Conservation (phyloP, 2,329 filamentous ascomycete genomes). For the Phaeoacremonium minimum region DNA sequence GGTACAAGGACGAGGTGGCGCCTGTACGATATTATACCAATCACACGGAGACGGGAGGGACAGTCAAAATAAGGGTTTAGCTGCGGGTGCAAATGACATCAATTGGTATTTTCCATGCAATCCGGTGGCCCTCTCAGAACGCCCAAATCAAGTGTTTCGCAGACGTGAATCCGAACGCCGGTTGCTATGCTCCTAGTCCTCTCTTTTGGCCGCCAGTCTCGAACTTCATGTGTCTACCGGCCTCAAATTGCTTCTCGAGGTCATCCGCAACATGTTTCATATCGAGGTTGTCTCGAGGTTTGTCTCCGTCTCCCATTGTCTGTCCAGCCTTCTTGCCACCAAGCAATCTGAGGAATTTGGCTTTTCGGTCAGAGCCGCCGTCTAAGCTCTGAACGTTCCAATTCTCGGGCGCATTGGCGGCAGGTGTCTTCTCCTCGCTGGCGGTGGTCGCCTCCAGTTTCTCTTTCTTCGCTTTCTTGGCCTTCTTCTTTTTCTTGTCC, state of each 20-base stretch:
- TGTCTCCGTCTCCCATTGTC: constrained; percentile 4
- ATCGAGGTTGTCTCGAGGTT: constrained; percentile 23
- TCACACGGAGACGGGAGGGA: too few species aligned
- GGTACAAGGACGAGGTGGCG: too few species aligned
- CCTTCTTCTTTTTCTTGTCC: constrained; percentile 20
- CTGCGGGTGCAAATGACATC: too few species aligned
- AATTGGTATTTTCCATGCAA: too few species aligned
- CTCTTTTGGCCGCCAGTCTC: constrained; percentile 43
- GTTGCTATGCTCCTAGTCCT: constrained; percentile 49
- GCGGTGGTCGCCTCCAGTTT: constrained; percentile 9
- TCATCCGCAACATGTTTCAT: constrained; percentile 41
- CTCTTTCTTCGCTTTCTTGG: constrained; percentile 6
- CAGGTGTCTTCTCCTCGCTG: constrained; percentile 27
- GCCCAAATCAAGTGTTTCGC: too few species aligned
- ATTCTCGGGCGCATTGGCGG: constrained; percentile 34
- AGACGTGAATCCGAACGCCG: too few species aligned
- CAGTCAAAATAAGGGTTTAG: too few species aligned
- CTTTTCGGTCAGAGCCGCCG: constrained; percentile 45
- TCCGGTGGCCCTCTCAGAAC: too few species aligned
- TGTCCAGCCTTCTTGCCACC: constrained; percentile 43
- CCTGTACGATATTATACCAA: too few species aligned
- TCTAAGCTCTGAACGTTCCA: constrained; percentile 51
- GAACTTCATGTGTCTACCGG: constrained; percentile 52
- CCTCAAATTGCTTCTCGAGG: constrained; percentile 53
- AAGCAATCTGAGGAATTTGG: constrained; percentile 54